A percentile compares a stretch with the other conserved stretches of the same genome.
These are phyloP conservation scores for Caryocar brasiliense DNA, from an alignment of 441 rosid genomes.

Conservation along the genomic window DNA sequence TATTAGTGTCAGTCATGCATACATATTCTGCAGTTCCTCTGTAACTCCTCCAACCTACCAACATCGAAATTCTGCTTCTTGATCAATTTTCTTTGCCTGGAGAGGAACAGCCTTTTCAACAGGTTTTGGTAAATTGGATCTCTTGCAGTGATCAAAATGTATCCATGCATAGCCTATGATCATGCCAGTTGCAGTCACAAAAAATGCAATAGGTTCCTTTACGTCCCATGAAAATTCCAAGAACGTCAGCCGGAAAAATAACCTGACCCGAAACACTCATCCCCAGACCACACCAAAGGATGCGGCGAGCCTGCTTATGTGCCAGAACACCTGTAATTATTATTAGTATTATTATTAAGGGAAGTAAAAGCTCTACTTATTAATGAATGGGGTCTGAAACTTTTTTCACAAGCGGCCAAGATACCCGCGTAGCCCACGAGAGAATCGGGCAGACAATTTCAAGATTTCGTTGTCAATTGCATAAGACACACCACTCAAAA, in stretches of 20 bases:
- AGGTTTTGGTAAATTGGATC: conserved; percentile 88
- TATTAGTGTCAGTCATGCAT: conserved; percentile 41
- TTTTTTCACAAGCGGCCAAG: no score
- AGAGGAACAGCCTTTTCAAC: conserved; percentile 65
- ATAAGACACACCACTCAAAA: no score
- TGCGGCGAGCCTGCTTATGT: conserved; percentile 69
- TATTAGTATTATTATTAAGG: no score
- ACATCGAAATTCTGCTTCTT: conserved; percentile 46
- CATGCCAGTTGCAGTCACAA: conserved; percentile 54
- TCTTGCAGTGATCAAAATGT: conserved; percentile 72
- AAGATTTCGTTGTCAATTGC: no score
- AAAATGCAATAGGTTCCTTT: conserved; percentile 90
- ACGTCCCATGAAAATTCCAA: conserved; percentile 99
- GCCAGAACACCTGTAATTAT: conserved; percentile 68
- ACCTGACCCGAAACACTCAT: conserved; percentile 40
- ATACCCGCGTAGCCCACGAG: no score
- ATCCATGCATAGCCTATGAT: conserved; percentile 79
- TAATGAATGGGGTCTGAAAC: no score
- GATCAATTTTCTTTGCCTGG: conserved; percentile 67
- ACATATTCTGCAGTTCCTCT: conserved; percentile 41
- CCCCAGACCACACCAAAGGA: conserved; percentile 75
- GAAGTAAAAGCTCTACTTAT: no score
- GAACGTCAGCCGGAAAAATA: conserved; percentile 73
- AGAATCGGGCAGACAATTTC: no score
- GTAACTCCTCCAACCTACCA: conserved; percentile 56